Evolutionary conservation across 345 rosid genomes (phyloP).

Genomic region (Gossypium mustelinum): DNA sequence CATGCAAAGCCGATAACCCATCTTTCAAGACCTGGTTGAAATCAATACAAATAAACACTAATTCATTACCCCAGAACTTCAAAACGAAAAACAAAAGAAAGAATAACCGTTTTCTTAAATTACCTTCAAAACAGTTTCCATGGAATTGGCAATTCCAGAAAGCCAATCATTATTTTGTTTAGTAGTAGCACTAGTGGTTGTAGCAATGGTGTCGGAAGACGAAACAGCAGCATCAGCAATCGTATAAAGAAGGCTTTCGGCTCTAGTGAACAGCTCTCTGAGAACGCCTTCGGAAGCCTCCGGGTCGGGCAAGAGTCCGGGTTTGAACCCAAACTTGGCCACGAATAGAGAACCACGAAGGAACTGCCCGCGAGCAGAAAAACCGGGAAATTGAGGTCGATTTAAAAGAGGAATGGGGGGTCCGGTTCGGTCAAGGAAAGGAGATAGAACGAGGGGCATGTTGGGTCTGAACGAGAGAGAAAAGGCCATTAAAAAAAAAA

Average conservation of each 20-base stretch:
- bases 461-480: background rate
- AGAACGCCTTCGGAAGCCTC: conserved; percentile 31
- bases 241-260: conserved; percentile 54
- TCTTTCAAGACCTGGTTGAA: conserved; percentile 67
- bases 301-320: conserved; percentile 10
- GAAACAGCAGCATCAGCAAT: conserved; percentile 89
- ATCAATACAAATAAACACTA: background rate
- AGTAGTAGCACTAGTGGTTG: conserved; percentile 27
- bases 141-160: conserved; percentile 69
- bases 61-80: background rate
- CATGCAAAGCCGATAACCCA: conserved; percentile 70
- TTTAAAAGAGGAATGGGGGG: background rate
- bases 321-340: conserved; percentile 7
- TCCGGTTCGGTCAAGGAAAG: conserved; percentile 10
- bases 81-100: background rate
- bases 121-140: conserved; percentile 90
- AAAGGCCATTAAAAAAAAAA: background rate
- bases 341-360: conserved; percentile 11
- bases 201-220: conserved; percentile 41
- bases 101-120: background rate
- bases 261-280: conserved; percentile 42
- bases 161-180: conserved; percentile 80
- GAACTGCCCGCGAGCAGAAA: background rate
- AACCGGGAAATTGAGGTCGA: conserved; percentile 9
- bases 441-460: background rate